Evolutionary conservation across 2,329 filamentous ascomycete genomes (phyloP).

Genomic region (Gaeumannomyces sp.): DNA sequence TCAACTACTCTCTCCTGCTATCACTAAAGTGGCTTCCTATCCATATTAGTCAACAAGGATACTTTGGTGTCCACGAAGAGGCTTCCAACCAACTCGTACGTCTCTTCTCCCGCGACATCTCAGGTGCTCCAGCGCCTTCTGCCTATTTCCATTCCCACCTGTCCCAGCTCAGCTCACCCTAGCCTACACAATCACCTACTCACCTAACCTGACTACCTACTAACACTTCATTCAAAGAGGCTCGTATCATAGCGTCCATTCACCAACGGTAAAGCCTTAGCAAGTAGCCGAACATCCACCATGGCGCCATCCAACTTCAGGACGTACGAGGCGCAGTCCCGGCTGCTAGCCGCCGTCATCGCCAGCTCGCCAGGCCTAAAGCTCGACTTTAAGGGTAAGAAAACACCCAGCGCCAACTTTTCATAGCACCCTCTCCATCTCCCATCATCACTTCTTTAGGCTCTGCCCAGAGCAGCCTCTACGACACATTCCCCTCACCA

Average conservation of each 20-base stretch:
- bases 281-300: too few relatives aligned
- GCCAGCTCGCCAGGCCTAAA: conserved; percentile 48
- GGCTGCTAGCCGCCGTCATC: conserved; percentile 55
- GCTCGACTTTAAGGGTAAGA: conserved; percentile 57
- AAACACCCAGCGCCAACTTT: background rate
- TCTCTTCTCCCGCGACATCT: too few relatives aligned
- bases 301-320: conserved; percentile 49
- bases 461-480: background rate
- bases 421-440: background rate
- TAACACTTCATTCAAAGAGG: background rate
- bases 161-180: too few relatives aligned
- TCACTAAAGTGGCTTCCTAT: too few relatives aligned
- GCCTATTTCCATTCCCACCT: too few relatives aligned
- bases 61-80: too few relatives aligned
- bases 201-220: background rate
- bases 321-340: conserved; percentile 52
- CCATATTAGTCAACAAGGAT: too few relatives aligned
- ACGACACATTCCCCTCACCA: background rate
- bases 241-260: background rate
- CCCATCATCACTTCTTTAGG: background rate
- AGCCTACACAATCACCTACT: too few relatives aligned
- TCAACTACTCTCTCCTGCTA: too few relatives aligned
- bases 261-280: too few relatives aligned
- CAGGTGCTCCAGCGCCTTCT: too few relatives aligned
- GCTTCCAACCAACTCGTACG: too few relatives aligned